Evolutionary conservation across 75 land plant genomes (phyloP), one percentile per base, ranked within the genome.

Genomic region (Larix kaempferi): DNA sequence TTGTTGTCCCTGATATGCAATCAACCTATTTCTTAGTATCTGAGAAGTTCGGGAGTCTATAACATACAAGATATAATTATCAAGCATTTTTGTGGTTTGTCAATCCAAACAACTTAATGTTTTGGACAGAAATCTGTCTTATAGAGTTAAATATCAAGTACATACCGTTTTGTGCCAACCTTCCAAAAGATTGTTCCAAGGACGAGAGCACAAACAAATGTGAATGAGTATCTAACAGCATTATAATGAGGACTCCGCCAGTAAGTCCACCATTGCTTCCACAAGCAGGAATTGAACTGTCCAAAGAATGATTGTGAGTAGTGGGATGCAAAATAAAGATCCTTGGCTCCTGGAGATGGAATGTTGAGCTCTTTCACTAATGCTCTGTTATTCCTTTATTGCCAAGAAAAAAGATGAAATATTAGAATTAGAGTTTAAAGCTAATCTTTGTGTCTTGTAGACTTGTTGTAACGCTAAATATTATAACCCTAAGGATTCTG

Each of bases 181-280:
- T 29, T 29, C 1, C 33, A 1, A 29, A 29, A 29, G 33, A 29
- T 29, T 29, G 33, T 29, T 29, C 33, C 95, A 52, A 93, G 71
- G 75, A 93, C 49, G 11, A 93, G 78, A 17, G 89, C 88, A 49
- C 78, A 93, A 0, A 29, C 33, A 29, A 29, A 29, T 29, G 33
- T 29, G 33, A 29, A 29, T 0, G 33, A 0, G 33, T 29, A 29
- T 29, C 0, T 29, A 29, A 29, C 33, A 29, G 1, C 1, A 1
- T 29, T 29, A 29, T 29, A 29, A 29, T 29, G 1, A 29, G 33
- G 1, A 29, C 33, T 29, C 33, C 1, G 33, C 33, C 33, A 29
- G 72, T 93, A 91, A 35, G 95, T 91, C 86, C 54, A 82, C 85
- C 88, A 85, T 56, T 91, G 93, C 72, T 0, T 29, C 33, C 33